Conservation (phyloP, 1,284 basidiomycete species). For the Boletus sp. region DNA sequence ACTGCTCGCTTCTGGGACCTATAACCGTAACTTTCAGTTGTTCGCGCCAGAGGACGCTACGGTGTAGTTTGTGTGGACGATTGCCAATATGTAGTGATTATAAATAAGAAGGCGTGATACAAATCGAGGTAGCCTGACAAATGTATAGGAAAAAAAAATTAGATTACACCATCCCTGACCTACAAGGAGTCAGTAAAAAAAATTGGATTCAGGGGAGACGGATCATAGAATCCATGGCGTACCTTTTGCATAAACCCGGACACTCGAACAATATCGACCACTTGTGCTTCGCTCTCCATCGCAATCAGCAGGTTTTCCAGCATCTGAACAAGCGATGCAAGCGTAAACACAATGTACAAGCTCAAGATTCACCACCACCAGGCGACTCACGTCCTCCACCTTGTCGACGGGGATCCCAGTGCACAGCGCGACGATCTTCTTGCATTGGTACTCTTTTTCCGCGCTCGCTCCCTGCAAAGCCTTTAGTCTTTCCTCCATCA, state of each 20-base stretch:
- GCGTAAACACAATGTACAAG: conserved; percentile 21
- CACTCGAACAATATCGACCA: conserved; percentile 81
- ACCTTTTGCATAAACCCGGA: conserved; percentile 89
- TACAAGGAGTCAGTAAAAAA: conserved; percentile 29
- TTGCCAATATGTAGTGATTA: conserved; percentile 24
- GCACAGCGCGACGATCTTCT: conserved; percentile 87
- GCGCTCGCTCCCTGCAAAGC: conserved; percentile 75
- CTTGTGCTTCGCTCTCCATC: conserved; percentile 83
- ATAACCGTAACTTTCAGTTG: conserved; percentile 90
- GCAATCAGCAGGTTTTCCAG: conserved; percentile 84
- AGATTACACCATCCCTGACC: conserved; percentile 70
- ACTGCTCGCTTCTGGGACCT: conserved; percentile 85
- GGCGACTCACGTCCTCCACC: conserved; percentile 76
- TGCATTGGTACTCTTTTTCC: conserved; percentile 85
- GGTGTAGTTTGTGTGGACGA: conserved; percentile 22
- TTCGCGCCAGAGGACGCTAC: conserved; percentile 67
- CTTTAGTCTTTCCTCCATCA: conserved; percentile 68
- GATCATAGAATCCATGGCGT: conserved; percentile 13
- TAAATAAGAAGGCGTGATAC: conserved; percentile 20
- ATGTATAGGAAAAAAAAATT: conserved; percentile 28
- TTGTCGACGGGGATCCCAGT: conserved; percentile 84
- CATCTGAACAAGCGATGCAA: conserved; percentile 51
- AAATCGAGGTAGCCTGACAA: conserved; percentile 7
- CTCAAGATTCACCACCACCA: conserved; percentile 15
- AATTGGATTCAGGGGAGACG: conserved; percentile 19